Evolutionary conservation across 1,284 basidiomycete species (phyloP).

Genomic region (Porphyrellus sp.): DNA sequence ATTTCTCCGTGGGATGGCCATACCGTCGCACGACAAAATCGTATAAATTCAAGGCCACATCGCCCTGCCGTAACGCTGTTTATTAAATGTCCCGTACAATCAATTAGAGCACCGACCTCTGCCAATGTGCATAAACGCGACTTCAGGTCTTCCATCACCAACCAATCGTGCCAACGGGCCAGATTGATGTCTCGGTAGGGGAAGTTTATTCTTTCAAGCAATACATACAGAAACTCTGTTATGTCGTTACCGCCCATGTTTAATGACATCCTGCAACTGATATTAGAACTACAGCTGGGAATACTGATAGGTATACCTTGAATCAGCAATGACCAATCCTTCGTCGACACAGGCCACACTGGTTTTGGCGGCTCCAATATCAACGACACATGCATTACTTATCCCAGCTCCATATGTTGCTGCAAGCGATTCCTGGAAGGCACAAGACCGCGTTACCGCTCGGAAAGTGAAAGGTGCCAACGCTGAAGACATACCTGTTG

Average conservation of each 20-base stretch:
- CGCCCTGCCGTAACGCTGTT: constrained; percentile 54
- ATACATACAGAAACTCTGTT: constrained; percentile 80
- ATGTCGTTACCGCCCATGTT: constrained; percentile 93
- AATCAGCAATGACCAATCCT: constrained; percentile 85
- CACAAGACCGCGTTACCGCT: not conserved
- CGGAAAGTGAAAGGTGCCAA: not conserved
- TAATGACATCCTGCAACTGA: constrained; percentile 66
- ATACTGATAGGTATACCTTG: constrained; percentile 54
- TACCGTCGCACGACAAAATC: constrained; percentile 86
- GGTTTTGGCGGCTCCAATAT: constrained; percentile 85
- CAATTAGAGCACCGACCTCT: constrained; percentile 56
- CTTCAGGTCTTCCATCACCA: constrained; percentile 87
- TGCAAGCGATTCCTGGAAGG: constrained; percentile 80
- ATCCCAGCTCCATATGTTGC: constrained; percentile 96
- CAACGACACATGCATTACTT: constrained; percentile 91
- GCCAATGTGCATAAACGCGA: constrained; percentile 76
- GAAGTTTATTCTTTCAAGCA: constrained; percentile 81
- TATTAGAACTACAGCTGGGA: constrained; percentile 6
- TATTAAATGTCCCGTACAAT: not conserved
- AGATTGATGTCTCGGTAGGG: constrained; percentile 86
- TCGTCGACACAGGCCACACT: constrained; percentile 95
- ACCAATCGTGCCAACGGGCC: constrained; percentile 77
- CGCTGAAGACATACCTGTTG: constrained; percentile 63
- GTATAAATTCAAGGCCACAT: constrained; percentile 85
- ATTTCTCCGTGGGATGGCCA: constrained; percentile 78